These are phyloP conservation scores for Secale cereale DNA, from an alignment of 176 grass and related monocot genomes.

Conservation along the genomic window DNA sequence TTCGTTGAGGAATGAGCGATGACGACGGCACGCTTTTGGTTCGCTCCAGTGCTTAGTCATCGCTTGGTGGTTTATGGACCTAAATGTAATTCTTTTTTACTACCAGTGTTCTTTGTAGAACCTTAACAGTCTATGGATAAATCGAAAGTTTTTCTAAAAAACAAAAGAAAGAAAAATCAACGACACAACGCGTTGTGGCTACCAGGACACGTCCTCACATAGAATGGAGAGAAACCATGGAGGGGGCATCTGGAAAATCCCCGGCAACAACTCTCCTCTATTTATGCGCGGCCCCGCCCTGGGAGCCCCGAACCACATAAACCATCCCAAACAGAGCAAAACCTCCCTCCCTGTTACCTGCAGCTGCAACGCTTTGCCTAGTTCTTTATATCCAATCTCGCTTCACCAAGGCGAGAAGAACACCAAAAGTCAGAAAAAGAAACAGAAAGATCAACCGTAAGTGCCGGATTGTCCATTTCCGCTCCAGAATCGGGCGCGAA, in stretches of 20 bases:
- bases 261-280: constrained; percentile 16
- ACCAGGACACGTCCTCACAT: not conserved
- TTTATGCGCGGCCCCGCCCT: constrained; percentile 30
- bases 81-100: too few species aligned
- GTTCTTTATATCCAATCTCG: not conserved
- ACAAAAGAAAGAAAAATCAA: too few species aligned
- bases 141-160: too few species aligned
- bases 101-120: too few species aligned
- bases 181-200: too few species aligned
- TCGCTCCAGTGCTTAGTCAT: too few species aligned
- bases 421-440: not conserved
- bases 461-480: not conserved
- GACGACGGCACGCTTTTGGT: too few species aligned
- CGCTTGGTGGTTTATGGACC: too few species aligned
- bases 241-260: constrained; percentile 20
- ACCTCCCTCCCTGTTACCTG: not conserved
- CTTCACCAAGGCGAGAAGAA: not conserved
- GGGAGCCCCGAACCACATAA: not conserved
- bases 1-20: too few species aligned
- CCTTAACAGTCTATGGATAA: too few species aligned
- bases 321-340: not conserved
- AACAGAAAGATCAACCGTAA: not conserved
- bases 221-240: not conserved
- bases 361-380: not conserved
- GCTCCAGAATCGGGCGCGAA: not conserved